Evolutionary conservation across 176 grass and related monocot genomes (phyloP).

Genomic region (Pontederia paniculata): DNA sequence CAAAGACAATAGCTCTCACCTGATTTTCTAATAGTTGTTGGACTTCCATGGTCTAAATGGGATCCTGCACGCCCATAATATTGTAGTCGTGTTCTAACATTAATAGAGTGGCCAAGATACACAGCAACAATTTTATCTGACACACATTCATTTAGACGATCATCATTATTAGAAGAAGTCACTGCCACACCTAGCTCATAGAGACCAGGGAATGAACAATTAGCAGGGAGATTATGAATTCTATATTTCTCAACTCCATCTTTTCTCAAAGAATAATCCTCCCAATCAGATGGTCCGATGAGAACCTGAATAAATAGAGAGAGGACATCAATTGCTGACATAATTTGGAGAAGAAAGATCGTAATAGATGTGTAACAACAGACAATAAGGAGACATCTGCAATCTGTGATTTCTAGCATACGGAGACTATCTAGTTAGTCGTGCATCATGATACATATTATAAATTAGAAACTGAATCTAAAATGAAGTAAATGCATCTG

Average conservation of each 20-base stretch:
- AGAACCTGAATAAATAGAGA: constrained; percentile 42
- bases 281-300: constrained; percentile 67
- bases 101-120: constrained; percentile 85
- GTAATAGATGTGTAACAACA: neutral
- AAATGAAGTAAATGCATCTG: no score
- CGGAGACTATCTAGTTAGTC: no score
- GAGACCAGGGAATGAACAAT: constrained; percentile 49
- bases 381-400: no score
- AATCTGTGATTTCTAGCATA: no score
- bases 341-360: neutral
- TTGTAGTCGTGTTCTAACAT: constrained; percentile 69
- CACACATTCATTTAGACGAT: constrained; percentile 22
- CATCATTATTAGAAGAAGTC: constrained; percentile 11
- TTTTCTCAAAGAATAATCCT: constrained; percentile 44
- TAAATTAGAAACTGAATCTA: no score
- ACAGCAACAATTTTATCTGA: constrained; percentile 45
- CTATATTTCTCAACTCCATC: constrained; percentile 61
- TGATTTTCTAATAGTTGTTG: constrained; percentile 19
- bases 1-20: constrained; percentile 5
- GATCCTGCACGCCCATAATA: constrained; percentile 86
- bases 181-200: constrained; percentile 55
- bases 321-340: neutral
- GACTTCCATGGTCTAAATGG: constrained; percentile 57
- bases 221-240: constrained; percentile 60
- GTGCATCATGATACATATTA: no score